Evolutionary conservation across 805 yeast species (phyloP).

Genomic region (Kurtzmaniella fragi): DNA sequence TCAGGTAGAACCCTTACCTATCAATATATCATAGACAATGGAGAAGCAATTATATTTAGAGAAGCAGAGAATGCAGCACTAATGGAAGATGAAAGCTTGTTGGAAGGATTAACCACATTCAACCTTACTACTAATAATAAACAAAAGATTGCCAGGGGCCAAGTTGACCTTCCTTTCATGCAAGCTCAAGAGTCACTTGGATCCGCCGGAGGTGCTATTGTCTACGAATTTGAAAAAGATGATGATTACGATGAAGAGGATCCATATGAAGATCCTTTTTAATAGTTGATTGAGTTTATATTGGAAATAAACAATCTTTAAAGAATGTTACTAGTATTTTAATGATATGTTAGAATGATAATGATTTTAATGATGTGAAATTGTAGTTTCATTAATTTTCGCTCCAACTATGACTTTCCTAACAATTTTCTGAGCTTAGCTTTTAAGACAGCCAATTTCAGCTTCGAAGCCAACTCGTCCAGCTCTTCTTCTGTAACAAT

Average conservation of each 20-base stretch:
- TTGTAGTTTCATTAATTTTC: too few species aligned
- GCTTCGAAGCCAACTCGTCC: conserved; percentile 14
- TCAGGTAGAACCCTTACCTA: conserved; percentile 75
- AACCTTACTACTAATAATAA: conserved; percentile 70
- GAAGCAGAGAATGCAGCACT: conserved; percentile 14
- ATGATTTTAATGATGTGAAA: too few species aligned
- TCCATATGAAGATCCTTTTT: conserved; percentile 95
- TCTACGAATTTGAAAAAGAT: conserved; percentile 91
- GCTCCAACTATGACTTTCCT: background rate
- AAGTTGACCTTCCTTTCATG: conserved; percentile 86
- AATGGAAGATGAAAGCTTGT: conserved; percentile 47
- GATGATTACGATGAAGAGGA: conserved; percentile 98
- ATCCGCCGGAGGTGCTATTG: conserved; percentile 81
- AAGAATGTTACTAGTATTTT: background rate
- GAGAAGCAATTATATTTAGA: conserved; percentile 18
- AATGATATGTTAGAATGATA: background rate
- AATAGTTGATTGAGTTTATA: conserved; percentile 7
- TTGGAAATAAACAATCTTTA: background rate
- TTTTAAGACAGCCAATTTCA: conserved; percentile 9
- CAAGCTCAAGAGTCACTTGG: conserved; percentile 74
- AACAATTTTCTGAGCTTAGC: conserved; percentile 1
- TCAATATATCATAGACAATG: conserved; percentile 47
- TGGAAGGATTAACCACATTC: conserved; percentile 81
- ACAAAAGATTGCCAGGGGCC: conserved; percentile 74
- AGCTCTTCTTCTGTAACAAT: conserved; percentile 69